Evolutionary conservation across 2,329 filamentous ascomycete species (phyloP).

Genomic region (Chrysosporium queenslandicum): DNA sequence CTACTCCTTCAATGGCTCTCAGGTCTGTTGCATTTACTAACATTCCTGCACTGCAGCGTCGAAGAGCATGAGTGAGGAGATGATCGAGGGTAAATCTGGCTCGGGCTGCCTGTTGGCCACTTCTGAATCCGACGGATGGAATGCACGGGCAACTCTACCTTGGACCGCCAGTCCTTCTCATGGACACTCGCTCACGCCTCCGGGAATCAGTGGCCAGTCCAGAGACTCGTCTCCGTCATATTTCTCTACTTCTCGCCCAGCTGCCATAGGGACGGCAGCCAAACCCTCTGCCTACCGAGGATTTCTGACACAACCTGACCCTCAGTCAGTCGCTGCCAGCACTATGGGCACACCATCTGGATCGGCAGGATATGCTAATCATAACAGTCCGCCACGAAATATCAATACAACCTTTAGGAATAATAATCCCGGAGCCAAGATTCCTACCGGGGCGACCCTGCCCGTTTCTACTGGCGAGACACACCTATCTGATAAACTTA

Average conservation of each 20-base stretch:
- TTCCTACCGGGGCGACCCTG: not conserved
- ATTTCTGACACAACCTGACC: slow-evolving; percentile 24
- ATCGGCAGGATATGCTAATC: slow-evolving; percentile 23
- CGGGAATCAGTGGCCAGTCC: slow-evolving; percentile 28
- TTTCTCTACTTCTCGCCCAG: slow-evolving; percentile 28
- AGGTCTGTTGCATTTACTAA: not conserved
- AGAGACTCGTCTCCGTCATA: slow-evolving; percentile 36
- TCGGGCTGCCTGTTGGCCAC: slow-evolving; percentile 59
- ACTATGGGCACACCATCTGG: slow-evolving; percentile 17
- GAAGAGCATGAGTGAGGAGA: slow-evolving; percentile 21
- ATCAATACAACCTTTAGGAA: not conserved
- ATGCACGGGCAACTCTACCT: slow-evolving; percentile 41
- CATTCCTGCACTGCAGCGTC: not conserved
- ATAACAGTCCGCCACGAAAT: slow-evolving; percentile 2
- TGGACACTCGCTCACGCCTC: slow-evolving; percentile 33
- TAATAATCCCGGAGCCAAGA: not conserved
- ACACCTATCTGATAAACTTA: not conserved
- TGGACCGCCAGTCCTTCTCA: slow-evolving; percentile 50
- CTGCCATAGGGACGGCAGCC: slow-evolving; percentile 3
- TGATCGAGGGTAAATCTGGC: slow-evolving; percentile 51
- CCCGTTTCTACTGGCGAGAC: not conserved
- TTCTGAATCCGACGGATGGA: slow-evolving; percentile 59
- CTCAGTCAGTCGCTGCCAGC: slow-evolving; percentile 3
- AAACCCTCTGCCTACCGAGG: slow-evolving; percentile 24
- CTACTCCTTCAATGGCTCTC: not conserved